Percentiles rank a stretch among this genome's conserved stretches.
Evolutionary conservation across 352 stramenopile genomes (phyloP).

Genomic region (Pythium utonaiense): DNA sequence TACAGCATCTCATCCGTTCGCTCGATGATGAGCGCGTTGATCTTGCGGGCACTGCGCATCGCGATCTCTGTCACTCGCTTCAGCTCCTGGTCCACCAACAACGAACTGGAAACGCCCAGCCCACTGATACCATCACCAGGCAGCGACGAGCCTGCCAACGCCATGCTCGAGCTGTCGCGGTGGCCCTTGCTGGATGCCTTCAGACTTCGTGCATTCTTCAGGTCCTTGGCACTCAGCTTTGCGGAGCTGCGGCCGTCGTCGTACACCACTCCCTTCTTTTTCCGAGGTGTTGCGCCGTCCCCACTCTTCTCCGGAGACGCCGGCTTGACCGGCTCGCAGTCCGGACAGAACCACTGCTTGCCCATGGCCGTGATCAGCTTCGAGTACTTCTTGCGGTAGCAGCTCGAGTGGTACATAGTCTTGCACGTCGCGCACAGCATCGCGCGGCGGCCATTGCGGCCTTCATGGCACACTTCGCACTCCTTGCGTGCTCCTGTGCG

Average conservation of each 20-base stretch:
- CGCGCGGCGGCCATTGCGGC: conserved; percentile 67
- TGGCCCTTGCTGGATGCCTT: conserved; percentile 11
- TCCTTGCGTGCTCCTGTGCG: conserved; percentile 65
- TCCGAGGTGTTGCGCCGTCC: conserved; percentile 24
- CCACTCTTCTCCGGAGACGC: conserved; percentile 33
- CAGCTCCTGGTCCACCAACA: conserved; percentile 37
- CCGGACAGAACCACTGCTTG: conserved; percentile 80
- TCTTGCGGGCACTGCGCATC: conserved; percentile 61
- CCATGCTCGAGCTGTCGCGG: conserved; percentile 4
- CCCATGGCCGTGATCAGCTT: conserved; percentile 57
- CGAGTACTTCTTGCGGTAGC: conserved; percentile 74
- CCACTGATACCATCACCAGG: neutral
- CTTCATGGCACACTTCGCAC: conserved; percentile 71
- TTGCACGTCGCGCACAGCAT: conserved; percentile 78
- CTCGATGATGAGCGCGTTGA: conserved; percentile 74
- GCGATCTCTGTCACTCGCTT: conserved; percentile 71
- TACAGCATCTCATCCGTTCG: conserved; percentile 73
- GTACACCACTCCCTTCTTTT: conserved; percentile 18
- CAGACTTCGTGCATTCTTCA: neutral
- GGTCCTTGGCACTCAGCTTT: conserved; percentile 10
- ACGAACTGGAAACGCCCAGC: neutral
- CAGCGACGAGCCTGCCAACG: neutral
- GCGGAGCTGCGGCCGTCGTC: neutral
- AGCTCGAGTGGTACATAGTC: conserved; percentile 83
- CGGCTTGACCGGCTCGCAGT: conserved; percentile 53